Evolutionary conservation across 2,329 filamentous ascomycete genomes (phyloP).

Genomic region (Aspergillus uvarum): DNA sequence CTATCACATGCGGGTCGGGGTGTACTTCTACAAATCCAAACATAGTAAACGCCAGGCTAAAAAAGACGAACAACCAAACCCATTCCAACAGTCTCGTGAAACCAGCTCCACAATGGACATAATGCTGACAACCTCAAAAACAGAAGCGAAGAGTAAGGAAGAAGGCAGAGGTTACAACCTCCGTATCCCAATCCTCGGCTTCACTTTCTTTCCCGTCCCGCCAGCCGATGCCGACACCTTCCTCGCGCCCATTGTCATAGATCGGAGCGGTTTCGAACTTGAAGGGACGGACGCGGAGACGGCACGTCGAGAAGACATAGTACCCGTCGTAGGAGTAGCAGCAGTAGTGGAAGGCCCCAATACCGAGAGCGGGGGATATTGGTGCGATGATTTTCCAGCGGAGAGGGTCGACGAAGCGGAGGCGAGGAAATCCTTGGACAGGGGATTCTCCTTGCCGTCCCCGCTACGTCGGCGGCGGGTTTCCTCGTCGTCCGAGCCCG

Average conservation of each 20-base stretch:
- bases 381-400: no score
- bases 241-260: conserved; percentile 18
- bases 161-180: conserved; percentile 24
- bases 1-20: no score
- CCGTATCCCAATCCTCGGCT: conserved; percentile 38
- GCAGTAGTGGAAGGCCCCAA: not conserved
- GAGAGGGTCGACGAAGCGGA: not conserved
- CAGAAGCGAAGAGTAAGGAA: no score
- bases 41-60: no score
- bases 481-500: conserved; percentile 15
- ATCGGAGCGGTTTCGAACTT: conserved; percentile 12
- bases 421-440: not conserved
- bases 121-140: no score
- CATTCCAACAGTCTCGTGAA: no score
- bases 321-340: no score
- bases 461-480: conserved; percentile 17
- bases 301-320: not conserved
- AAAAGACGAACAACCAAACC: no score
- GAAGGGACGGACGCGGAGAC: conserved; percentile 10
- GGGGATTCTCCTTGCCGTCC: conserved; percentile 28
- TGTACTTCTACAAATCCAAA: no score
- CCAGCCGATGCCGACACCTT: conserved; percentile 24
- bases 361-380: not conserved
- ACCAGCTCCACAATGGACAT: no score
- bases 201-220: conserved; percentile 24